These are phyloP conservation scores for Podaxis mareebaensis DNA, from an alignment of 768 basidiomycete species.

Conservation along the genomic window DNA sequence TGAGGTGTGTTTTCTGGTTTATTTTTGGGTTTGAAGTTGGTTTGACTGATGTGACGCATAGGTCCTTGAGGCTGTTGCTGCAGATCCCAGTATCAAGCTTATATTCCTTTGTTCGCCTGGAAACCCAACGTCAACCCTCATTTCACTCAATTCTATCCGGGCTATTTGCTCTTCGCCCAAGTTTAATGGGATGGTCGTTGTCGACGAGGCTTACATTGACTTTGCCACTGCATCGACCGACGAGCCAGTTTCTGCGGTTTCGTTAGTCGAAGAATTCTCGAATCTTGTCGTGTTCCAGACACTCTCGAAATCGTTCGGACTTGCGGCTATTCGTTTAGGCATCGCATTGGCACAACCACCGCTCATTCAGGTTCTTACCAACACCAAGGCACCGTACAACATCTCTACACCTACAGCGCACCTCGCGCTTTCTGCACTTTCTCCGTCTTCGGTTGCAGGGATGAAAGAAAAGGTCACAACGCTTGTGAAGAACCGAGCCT, in stretches of 20 bases:
- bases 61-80: conserved; percentile 70
- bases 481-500: conserved; percentile 57
- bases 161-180: conserved; percentile 71
- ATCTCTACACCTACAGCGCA: conserved; percentile 88
- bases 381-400: conserved; percentile 98
- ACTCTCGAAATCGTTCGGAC: conserved; percentile 92
- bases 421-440: conserved; percentile 78
- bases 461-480: conserved; percentile 69
- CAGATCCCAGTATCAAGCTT: conserved; percentile 81
- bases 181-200: conserved; percentile 89
- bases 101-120: conserved; percentile 96
- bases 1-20: conserved; percentile 50
- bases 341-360: conserved; percentile 88
- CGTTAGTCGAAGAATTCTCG: conserved; percentile 75
- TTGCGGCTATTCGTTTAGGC: conserved; percentile 93
- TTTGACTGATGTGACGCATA: conserved; percentile 28
- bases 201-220: conserved; percentile 98
- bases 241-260: conserved; percentile 56
- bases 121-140: conserved; percentile 90
- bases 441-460: conserved; percentile 53
- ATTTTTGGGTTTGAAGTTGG: conserved; percentile 2
- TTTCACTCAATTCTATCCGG: conserved; percentile 70
- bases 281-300: conserved; percentile 97
- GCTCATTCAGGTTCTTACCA: conserved; percentile 86
- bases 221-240: conserved; percentile 56